Conservation (phyloP, 2,329 filamentous ascomycete genomes). For the Aspergillus unguis region DNA sequence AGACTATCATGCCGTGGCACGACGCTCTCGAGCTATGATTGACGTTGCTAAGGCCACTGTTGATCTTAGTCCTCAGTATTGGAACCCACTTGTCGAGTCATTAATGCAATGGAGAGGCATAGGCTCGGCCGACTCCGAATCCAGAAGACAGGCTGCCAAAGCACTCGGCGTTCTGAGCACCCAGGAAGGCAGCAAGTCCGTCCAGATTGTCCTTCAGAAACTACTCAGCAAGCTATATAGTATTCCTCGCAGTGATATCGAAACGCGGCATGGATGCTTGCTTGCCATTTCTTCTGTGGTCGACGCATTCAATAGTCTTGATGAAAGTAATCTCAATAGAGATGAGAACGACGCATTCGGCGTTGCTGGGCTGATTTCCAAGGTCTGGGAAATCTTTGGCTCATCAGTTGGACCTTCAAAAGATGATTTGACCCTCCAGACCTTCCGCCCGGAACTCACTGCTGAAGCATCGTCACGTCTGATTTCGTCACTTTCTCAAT, state of each 20-base stretch:
- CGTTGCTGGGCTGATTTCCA: slow-evolving; percentile 27
- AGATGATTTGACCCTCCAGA: slow-evolving; percentile 39
- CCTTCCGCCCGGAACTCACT: slow-evolving; percentile 40
- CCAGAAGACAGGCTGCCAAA: slow-evolving; percentile 67
- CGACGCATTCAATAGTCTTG: slow-evolving; percentile 29
- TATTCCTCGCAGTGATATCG: slow-evolving; percentile 40
- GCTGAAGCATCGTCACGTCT: slow-evolving; percentile 41
- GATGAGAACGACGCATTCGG: slow-evolving; percentile 23
- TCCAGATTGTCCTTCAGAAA: slow-evolving; percentile 32
- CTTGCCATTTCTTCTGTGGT: slow-evolving; percentile 40
- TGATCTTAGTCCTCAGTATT: slow-evolving; percentile 61
- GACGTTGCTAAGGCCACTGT: slow-evolving; percentile 71
- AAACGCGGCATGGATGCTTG: slow-evolving; percentile 45
- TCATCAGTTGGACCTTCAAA: slow-evolving; percentile 32
- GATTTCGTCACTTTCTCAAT: slow-evolving; percentile 36
- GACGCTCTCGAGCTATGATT: slow-evolving; percentile 76
- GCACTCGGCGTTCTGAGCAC: slow-evolving; percentile 58
- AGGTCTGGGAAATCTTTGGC: slow-evolving; percentile 40
- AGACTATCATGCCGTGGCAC: slow-evolving; percentile 88
- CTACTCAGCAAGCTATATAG: slow-evolving; percentile 33
- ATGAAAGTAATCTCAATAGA: slow-evolving; percentile 16
- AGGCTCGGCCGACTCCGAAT: slow-evolving; percentile 71
- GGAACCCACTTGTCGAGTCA: slow-evolving; percentile 65
- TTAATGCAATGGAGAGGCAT: slow-evolving; percentile 84
- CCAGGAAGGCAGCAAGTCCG: slow-evolving; percentile 30